Evolutionary conservation across 495 filamentous ascomycete genomes (phyloP).

Genomic region (Aspergillus heteromorphus): DNA sequence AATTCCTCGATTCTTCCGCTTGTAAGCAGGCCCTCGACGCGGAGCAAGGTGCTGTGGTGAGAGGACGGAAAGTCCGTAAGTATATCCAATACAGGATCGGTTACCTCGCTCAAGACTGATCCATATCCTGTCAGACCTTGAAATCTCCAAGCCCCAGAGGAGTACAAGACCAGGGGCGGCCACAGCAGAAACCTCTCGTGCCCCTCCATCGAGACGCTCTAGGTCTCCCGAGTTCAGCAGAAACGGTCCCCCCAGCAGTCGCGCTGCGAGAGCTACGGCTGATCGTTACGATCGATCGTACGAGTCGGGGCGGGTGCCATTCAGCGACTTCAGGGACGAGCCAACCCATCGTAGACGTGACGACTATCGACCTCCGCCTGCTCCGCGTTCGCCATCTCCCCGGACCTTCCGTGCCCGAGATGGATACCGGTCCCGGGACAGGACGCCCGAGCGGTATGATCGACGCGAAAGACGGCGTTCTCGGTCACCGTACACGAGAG

Average conservation of each 20-base stretch:
- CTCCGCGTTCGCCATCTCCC: slow-evolving; percentile 55
- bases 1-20: slow-evolving; percentile 73
- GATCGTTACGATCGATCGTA: slow-evolving; percentile 44
- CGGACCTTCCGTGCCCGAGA: slow-evolving; percentile 57
- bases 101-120: not conserved
- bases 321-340: slow-evolving; percentile 49
- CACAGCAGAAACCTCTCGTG: slow-evolving; percentile 34
- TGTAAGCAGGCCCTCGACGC: slow-evolving; percentile 66
- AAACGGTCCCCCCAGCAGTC: slow-evolving; percentile 36
- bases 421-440: slow-evolving; percentile 60
- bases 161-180: slow-evolving; percentile 53
- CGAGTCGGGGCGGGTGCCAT: slow-evolving; percentile 32
- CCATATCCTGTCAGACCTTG: slow-evolving; percentile 61
- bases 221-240: slow-evolving; percentile 66
- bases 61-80: slow-evolving; percentile 90
- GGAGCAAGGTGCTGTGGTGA: slow-evolving; percentile 72
- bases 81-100: slow-evolving; percentile 13
- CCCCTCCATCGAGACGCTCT: slow-evolving; percentile 49
- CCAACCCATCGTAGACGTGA: slow-evolving; percentile 47
- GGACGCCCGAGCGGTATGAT: slow-evolving; percentile 54
- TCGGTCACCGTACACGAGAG: slow-evolving; percentile 55
- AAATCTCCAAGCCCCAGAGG: slow-evolving; percentile 85
- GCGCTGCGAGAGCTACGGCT: slow-evolving; percentile 25
- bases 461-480: slow-evolving; percentile 60
- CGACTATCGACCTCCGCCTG: slow-evolving; percentile 52